phyloP scores from a whole-genome alignment of 2,329 filamentous ascomycete genomes.

The Daldinia sp. region DNA sequence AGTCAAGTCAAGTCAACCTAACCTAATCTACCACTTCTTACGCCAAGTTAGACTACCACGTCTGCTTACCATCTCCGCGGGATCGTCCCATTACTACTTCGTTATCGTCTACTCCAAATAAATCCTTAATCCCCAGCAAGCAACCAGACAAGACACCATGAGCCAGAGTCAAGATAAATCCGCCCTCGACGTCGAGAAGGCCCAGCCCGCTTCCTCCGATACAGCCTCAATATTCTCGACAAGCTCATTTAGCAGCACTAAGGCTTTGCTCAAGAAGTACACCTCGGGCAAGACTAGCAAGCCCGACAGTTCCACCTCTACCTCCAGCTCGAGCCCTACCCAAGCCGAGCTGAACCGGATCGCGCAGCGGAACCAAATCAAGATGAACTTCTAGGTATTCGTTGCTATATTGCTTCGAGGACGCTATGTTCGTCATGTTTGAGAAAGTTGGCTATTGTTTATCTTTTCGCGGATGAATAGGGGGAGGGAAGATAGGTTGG shows the following conservation, averaged over 20 bases:
- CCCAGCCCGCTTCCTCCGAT: conserved; percentile 31
- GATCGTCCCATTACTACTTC: not conserved
- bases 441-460: not conserved
- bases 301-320: conserved; percentile 10
- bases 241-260: conserved; percentile 41
- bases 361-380: conserved; percentile 37
- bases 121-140: not conserved
- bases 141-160: conserved; percentile 17
- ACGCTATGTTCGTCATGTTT: not conserved
- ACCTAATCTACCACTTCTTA: no score
- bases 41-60: not conserved
- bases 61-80: not conserved
- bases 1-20: not conserved
- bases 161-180: conserved; percentile 41
- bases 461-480: not conserved
- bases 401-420: not conserved
- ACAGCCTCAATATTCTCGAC: conserved; percentile 40
- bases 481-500: not conserved
- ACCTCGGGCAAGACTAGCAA: conserved; percentile 22
- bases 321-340: conserved; percentile 3
- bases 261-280: conserved; percentile 36
- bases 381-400: conserved; percentile 31
- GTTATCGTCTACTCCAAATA: not conserved
- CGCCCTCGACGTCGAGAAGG: conserved; percentile 34
- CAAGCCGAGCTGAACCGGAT: conserved; percentile 28